These are phyloP conservation scores for Pythium brachiatum DNA, from an alignment of 352 stramenopile species.

Conservation along the genomic window DNA sequence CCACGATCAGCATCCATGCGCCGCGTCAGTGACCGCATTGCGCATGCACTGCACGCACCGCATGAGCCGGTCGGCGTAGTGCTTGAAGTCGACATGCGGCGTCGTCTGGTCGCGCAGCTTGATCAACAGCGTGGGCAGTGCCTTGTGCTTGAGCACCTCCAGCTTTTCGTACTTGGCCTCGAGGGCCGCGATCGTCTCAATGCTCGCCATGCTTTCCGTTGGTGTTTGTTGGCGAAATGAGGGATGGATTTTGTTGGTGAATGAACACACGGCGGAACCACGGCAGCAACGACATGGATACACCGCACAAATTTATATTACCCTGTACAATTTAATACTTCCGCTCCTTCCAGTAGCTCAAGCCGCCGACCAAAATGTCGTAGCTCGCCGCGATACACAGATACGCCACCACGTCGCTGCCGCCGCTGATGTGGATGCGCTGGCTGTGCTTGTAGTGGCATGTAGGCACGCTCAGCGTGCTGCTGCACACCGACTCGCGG, in stretches of 20 bases:
- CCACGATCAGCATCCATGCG: not conserved
- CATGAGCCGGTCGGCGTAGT: constrained; percentile 80
- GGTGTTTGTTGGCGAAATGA: not conserved
- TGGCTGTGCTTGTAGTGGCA: constrained; percentile 72
- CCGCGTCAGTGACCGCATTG: not conserved
- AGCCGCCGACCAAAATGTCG: constrained; percentile 68
- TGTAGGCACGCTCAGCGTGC: constrained; percentile 63
- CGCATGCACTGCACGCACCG: constrained; percentile 31
- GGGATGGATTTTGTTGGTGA: not conserved
- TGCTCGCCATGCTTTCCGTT: constrained; percentile 37
- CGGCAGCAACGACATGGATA: constrained; percentile 21
- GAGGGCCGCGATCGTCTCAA: constrained; percentile 41
- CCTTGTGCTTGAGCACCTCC: constrained; percentile 61
- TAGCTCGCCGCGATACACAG: constrained; percentile 70
- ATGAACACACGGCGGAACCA: not conserved
- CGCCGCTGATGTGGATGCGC: constrained; percentile 66
- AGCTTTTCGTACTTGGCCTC: constrained; percentile 65
- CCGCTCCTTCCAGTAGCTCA: constrained; percentile 75
- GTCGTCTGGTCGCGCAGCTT: constrained; percentile 72
- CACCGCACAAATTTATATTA: constrained; percentile 27
- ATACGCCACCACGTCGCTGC: constrained; percentile 74
- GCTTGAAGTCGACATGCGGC: constrained; percentile 73
- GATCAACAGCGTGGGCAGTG: constrained; percentile 60
- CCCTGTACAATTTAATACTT: constrained; percentile 51
- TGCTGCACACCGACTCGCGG: constrained; percentile 66